phyloP scores from a whole-genome alignment of 2,329 filamentous ascomycete genomes.

The Neobulgaria alba region DNA sequence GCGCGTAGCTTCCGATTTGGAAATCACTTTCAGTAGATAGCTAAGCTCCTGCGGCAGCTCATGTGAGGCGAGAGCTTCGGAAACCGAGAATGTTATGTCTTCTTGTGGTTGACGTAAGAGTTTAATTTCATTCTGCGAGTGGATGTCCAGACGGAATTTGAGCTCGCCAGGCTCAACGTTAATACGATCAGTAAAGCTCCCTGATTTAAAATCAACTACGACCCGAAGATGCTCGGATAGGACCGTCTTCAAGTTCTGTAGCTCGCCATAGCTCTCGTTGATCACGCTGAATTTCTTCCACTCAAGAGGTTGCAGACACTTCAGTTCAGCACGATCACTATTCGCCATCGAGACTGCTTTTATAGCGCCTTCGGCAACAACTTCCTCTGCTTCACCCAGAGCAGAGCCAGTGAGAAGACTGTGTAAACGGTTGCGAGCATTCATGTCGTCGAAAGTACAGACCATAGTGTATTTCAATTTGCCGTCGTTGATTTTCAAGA shows the following conservation, averaged over 20 bases:
- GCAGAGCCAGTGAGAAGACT: constrained; percentile 64
- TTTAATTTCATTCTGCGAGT: constrained; percentile 50
- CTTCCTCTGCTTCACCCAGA: constrained; percentile 57
- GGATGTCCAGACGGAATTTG: constrained; percentile 54
- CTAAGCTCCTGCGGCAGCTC: constrained; percentile 55
- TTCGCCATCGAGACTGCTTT: constrained; percentile 56
- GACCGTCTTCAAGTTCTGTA: constrained; percentile 56
- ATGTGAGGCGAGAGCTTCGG: constrained; percentile 54
- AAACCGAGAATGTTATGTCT: constrained; percentile 69
- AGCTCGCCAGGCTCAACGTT: constrained; percentile 73
- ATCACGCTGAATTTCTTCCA: constrained; percentile 66
- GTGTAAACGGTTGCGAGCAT: constrained; percentile 63
- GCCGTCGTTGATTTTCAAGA: constrained; percentile 48
- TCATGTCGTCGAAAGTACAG: constrained; percentile 66
- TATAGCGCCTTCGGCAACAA: constrained; percentile 62
- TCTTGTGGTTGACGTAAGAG: constrained; percentile 65
- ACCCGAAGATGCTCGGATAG: constrained; percentile 70
- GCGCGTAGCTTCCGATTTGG: constrained; percentile 55
- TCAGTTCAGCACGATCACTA: constrained; percentile 33
- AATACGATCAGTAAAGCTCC: constrained; percentile 73
- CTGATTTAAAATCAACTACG: constrained; percentile 65
- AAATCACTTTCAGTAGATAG: constrained; percentile 39
- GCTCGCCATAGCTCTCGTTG: constrained; percentile 54
- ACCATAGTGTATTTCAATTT: constrained; percentile 53
- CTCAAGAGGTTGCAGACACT: constrained; percentile 31